phyloP scores from a whole-genome alignment of 805 yeast species.

The Hanseniaspora clermontiae region DNA sequence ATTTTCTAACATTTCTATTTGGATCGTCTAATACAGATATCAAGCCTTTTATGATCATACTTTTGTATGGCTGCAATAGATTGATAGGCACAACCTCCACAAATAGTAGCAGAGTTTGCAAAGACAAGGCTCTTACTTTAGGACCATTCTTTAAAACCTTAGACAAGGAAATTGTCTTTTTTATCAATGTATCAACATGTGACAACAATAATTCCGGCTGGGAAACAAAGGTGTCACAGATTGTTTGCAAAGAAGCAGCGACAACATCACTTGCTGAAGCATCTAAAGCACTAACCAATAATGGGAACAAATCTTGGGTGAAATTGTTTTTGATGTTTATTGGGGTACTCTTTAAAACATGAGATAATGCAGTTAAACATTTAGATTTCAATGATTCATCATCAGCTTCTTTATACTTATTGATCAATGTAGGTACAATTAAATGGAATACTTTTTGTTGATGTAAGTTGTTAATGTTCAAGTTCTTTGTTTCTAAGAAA shows the following conservation, averaged over 20 bases:
- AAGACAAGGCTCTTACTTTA: conserved; percentile 42
- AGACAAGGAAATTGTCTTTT: conserved; percentile 34
- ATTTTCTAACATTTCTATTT: conserved; percentile 60
- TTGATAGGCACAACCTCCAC: conserved; percentile 30
- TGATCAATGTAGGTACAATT: conserved; percentile 44
- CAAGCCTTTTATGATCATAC: conserved; percentile 36
- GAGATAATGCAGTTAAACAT: conserved; percentile 53
- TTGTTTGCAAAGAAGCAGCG: conserved; percentile 48
- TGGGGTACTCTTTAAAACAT: conserved; percentile 53
- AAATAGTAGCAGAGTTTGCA: conserved; percentile 45
- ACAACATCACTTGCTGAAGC: conserved; percentile 38
- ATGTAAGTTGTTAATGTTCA: conserved; percentile 54
- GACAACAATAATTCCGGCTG: conserved; percentile 39
- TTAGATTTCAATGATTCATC: conserved; percentile 32
- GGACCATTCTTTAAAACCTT: conserved; percentile 29
- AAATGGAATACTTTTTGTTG: conserved; percentile 67
- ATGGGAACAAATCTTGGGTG: conserved; percentile 52
- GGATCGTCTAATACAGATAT: conserved; percentile 54
- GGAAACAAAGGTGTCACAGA: conserved; percentile 44
- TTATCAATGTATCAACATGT: conserved; percentile 46
- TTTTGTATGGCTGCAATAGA: conserved; percentile 41
- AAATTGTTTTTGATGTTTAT: conserved; percentile 51
- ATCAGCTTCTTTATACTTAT: conserved; percentile 29
- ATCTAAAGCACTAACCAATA: conserved; percentile 52
- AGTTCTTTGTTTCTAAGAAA: conserved; percentile 29